phyloP scores from a whole-genome alignment of 352 stramenopile species.

The Globisporangium cylindrosporum region DNA sequence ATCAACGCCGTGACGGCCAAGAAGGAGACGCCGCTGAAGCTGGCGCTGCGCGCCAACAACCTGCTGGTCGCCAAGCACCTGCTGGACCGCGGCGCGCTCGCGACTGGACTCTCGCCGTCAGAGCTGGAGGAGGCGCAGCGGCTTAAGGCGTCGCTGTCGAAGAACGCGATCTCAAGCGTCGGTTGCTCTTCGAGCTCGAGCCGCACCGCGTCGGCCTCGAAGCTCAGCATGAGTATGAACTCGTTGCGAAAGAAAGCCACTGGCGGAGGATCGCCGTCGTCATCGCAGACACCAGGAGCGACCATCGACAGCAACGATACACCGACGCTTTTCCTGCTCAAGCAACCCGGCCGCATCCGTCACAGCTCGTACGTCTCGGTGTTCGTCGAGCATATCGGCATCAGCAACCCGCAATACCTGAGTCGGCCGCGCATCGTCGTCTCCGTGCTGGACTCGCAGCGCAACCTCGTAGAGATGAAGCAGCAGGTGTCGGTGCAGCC shows the following conservation, averaged over 20 bases:
- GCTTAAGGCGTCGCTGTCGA: constrained; percentile 53
- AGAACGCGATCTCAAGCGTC: constrained; percentile 60
- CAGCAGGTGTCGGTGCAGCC: constrained; percentile 76
- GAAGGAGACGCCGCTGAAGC: constrained; percentile 56
- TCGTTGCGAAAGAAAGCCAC: constrained; percentile 24
- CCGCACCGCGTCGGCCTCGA: constrained; percentile 3
- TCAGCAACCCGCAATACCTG: constrained; percentile 50
- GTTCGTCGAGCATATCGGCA: constrained; percentile 71
- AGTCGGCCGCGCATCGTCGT: constrained; percentile 64
- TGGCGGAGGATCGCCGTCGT: constrained; percentile 8
- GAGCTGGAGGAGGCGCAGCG: constrained; percentile 46
- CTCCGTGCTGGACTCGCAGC: constrained; percentile 63
- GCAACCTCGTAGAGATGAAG: constrained; percentile 69
- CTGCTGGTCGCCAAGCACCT: constrained; percentile 52
- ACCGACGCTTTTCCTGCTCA: constrained; percentile 67
- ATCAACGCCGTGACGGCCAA: constrained; percentile 47
- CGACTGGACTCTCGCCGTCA: constrained; percentile 33
- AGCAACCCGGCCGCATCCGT: constrained; percentile 64
- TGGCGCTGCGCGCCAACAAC: constrained; percentile 48
- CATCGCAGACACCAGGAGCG: constrained; percentile 16
- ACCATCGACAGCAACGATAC: constrained; percentile 24
- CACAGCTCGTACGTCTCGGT: constrained; percentile 83
- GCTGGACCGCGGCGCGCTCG: constrained; percentile 48
- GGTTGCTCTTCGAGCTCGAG: constrained; percentile 24
- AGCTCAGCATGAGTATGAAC: not conserved